Base-by-base conservation (phyloP, 2,329 filamentous ascomycete species). In the Aspergillus tamarii region DNA sequence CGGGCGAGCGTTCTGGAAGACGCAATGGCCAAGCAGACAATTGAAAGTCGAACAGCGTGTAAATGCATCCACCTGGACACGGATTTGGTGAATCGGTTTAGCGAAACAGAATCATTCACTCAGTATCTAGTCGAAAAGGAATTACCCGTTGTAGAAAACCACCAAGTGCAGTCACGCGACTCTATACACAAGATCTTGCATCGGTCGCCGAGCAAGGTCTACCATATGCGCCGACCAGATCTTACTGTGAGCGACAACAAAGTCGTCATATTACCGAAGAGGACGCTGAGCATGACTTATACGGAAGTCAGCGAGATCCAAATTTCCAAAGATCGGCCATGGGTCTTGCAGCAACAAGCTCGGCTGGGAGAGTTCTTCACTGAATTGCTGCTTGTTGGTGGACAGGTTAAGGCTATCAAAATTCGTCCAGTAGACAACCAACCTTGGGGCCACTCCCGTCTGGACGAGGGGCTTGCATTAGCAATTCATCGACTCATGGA, bases 311-410 rank as follows among this genome's bases (percentile, higher is more conserved):
- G 81, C 16, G 76, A 79, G 19, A 81, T 93, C 16, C 78, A 74
- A 1, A 85, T 90, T 48, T 86, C 85, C 2, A 75, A 81, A 14
- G 72, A 82, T 0, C 80, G 81, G 2, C 85, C 89, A 0, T 92
- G 88, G 84, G 82, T 92, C 64, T 73, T 93, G 28, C 90, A 94
- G 72, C 87, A 92, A 72, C 91, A 85, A 73, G 85, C 91, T 65
- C 82, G 84, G 0, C 84, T 86, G 0, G 81, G 82, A 0, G 90
- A 93, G 73, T 93, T 88, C 73, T 91, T 89, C 75, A 92, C 91
- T 2, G 90, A 93, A 68, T 80, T 89, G 0, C 81, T 93, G 3
- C 78, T 93, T 4, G 81, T 93, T n/a, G 77, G 81, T 0, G 90
- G 90, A 1, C 76, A 84, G 39, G 84, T 94, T 19, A 85, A 84